Conservation (phyloP, 345 rosid species). For the Stellera chamaejasme region DNA sequence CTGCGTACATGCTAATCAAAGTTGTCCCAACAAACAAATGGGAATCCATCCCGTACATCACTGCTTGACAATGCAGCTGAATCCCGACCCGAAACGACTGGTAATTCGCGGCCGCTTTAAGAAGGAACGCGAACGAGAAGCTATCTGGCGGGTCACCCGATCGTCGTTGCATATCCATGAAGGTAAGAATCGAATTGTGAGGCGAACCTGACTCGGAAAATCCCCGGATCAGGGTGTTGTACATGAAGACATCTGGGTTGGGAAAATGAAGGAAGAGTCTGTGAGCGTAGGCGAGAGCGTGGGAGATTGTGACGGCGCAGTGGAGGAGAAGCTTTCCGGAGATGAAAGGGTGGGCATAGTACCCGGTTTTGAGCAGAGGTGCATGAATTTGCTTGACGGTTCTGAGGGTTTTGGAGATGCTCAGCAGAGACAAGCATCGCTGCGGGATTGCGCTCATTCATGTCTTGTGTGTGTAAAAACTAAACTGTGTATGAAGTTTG, state of each 20-base stretch:
- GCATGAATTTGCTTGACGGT: slow-evolving; percentile 48
- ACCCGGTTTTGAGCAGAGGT: slow-evolving; percentile 34
- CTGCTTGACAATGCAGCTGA: slow-evolving; percentile 53
- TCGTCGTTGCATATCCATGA: slow-evolving; percentile 34
- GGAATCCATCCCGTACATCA: slow-evolving; percentile 31
- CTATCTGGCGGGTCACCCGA: slow-evolving; percentile 44
- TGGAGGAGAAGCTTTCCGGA: slow-evolving; percentile 57
- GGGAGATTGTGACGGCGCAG: slow-evolving; percentile 30
- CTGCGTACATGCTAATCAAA: slow-evolving; percentile 54
- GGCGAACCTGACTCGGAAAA: slow-evolving; percentile 45
- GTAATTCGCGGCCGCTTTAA: slow-evolving; percentile 51
- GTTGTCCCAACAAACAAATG: slow-evolving; percentile 53
- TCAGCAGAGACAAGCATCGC: slow-evolving; percentile 27
- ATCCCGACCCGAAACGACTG: slow-evolving; percentile 35
- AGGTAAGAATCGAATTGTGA: slow-evolving; percentile 25
- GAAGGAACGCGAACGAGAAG: slow-evolving; percentile 55
- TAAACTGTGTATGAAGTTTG: no score
- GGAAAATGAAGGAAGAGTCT: slow-evolving; percentile 36
- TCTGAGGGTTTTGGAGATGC: slow-evolving; percentile 36
- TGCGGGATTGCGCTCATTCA: slow-evolving; percentile 20
- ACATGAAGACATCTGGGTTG: slow-evolving; percentile 61
- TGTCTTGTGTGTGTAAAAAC: no score
- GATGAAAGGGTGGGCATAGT: slow-evolving; percentile 30
- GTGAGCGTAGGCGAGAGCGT: slow-evolving; percentile 38
- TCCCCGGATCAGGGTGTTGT: slow-evolving; percentile 62